phyloP scores from a whole-genome alignment of 1,284 basidiomycete species.

The Marasmius sp. region DNA sequence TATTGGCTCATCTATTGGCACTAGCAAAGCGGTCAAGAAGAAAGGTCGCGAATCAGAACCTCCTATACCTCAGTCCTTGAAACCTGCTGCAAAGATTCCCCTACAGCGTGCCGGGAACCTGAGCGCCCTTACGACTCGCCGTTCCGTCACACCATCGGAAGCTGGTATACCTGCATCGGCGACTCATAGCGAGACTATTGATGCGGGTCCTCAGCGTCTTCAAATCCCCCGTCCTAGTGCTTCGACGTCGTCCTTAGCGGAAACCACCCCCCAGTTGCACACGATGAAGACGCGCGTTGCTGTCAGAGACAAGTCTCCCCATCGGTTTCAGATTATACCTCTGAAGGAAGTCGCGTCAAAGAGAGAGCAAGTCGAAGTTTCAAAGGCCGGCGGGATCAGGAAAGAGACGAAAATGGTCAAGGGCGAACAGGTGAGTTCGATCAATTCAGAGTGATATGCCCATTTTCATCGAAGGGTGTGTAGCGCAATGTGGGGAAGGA shows the following conservation, averaged over 20 bases:
- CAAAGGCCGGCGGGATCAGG: not conserved
- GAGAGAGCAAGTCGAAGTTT: not conserved
- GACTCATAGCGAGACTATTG: too few relatives aligned
- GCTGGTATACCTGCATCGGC: too few relatives aligned
- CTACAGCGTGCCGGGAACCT: too few relatives aligned
- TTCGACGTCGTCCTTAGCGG: too few relatives aligned
- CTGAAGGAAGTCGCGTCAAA: conserved; percentile 28
- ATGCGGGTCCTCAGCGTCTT: not conserved
- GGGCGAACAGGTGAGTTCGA: not conserved
- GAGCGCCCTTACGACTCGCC: too few relatives aligned
- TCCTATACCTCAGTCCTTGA: too few relatives aligned
- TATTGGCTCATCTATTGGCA: not conserved
- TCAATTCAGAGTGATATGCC: too few relatives aligned
- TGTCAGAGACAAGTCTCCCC: conserved; percentile 39
- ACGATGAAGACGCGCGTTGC: conserved; percentile 43
- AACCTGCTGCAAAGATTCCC: too few relatives aligned
- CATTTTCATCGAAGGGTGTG: not conserved
- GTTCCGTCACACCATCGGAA: too few relatives aligned
- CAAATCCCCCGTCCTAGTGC: not conserved
- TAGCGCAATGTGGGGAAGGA: not conserved
- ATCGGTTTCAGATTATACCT: conserved; percentile 41
- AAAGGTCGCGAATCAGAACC: too few relatives aligned
- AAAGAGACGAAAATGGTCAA: not conserved
- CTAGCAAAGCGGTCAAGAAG: too few relatives aligned
- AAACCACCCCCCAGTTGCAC: not conserved